Base-by-base conservation (phyloP, 129 eudicot genomes). In the Scalesia atractyloides region DNA sequence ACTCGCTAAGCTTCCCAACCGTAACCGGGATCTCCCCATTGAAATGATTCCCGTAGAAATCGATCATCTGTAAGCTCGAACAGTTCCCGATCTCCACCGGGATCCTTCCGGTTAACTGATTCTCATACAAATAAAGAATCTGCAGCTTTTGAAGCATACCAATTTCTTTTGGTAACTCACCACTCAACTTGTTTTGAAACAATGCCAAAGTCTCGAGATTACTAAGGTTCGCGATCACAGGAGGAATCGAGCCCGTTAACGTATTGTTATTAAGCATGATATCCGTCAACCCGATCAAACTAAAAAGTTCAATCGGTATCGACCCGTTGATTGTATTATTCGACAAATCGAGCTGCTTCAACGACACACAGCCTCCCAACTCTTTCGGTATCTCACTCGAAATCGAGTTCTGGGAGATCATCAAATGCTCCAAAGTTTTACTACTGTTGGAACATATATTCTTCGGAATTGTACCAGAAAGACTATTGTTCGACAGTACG, bases 41-140 rank as follows among this genome's bases (percentile, higher is more conserved):
- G 78, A 94, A 94, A 46, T 81, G 89, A 63, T 94, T 94, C 16
- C 97, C 97, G 13, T 51, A 94, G 64, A 94, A 90, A 83, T 94
- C 99, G 56, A 90, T 56, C 99, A 91, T 90, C 67, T 90, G 99
- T 80, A 94, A 75, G 61, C 89, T 81, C 9, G 99, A 87, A 66
- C 97, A 94, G 82, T 94, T 90, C 16, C 97, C 97, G 15, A 94
- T 90, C 79, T 94, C 99, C 79, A 82, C 16, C 9, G 99, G 99
- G 24, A 94, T 94, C 22, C 82, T 87, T 19, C 96, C 97, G 0
- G 99, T 79, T 3, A 94, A 73, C 67, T 88, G 91, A 74, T 88
- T 94, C 66, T 90, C 93, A 24, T 94, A 94, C 37, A 90, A 52
- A 64, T 22, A 94, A 36, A 94, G 60, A 39, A 79, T 86, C 78